phyloP scores from a whole-genome alignment of 495 filamentous ascomycete species.

The Neurospora hispaniola region DNA sequence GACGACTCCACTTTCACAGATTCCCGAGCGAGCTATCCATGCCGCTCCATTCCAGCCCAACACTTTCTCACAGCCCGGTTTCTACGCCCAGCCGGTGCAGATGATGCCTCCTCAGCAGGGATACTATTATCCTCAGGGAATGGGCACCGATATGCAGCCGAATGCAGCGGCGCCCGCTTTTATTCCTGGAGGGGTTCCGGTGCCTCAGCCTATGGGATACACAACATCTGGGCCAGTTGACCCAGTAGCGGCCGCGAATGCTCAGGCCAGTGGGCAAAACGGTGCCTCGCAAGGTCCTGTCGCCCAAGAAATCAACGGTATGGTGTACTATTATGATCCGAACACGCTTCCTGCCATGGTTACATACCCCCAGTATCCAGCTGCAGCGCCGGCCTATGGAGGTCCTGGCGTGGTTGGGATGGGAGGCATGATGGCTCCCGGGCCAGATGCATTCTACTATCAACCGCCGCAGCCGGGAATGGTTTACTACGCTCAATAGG shows the following conservation, averaged over 20 bases:
- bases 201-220: constrained; percentile 35
- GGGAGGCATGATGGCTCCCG: constrained; percentile 72
- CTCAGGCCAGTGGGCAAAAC: constrained; percentile 13
- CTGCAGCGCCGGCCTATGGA: constrained; percentile 36
- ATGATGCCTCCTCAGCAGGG: constrained; percentile 44
- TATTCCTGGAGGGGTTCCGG: constrained; percentile 42
- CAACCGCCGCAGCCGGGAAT: constrained; percentile 49
- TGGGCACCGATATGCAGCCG: constrained; percentile 40
- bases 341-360: constrained; percentile 53
- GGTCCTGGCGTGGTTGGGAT: constrained; percentile 48
- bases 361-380: constrained; percentile 37
- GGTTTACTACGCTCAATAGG: constrained; percentile 43
- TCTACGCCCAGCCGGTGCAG: constrained; percentile 47
- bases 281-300: constrained; percentile 55
- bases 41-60: constrained; percentile 86
- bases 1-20: constrained; percentile 84
- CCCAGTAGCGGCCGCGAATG: constrained; percentile 11
- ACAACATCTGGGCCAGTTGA: constrained; percentile 32
- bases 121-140: constrained; percentile 45
- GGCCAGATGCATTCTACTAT: constrained; percentile 63
- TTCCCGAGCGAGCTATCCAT: constrained; percentile 89
- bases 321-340: constrained; percentile 87
- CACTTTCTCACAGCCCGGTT: constrained; percentile 50
- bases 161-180: constrained; percentile 47
- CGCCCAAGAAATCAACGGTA: constrained; percentile 86